phyloP scores from a whole-genome alignment of 2,329 filamentous ascomycete species.

The Colletotrichum liriopes region DNA sequence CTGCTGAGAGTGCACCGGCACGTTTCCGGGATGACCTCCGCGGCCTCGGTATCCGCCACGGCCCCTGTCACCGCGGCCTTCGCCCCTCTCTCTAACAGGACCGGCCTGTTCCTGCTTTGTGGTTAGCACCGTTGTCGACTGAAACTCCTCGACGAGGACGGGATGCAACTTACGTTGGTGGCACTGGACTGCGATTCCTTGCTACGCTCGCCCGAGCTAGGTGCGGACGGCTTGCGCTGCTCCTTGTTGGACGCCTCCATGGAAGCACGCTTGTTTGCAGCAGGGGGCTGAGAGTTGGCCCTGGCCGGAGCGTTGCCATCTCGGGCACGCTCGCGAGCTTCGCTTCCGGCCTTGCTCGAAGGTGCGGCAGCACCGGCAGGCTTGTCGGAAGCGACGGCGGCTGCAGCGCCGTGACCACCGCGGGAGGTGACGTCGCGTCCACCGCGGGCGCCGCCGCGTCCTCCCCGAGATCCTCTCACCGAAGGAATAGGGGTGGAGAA shows the following conservation, averaged over 20 bases:
- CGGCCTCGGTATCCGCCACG: constrained; percentile 64
- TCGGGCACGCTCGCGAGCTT: constrained; percentile 54
- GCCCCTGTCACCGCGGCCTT: constrained; percentile 58
- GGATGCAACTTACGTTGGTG: constrained; percentile 22
- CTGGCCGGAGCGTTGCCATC: constrained; percentile 56
- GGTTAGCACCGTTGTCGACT: constrained; percentile 45
- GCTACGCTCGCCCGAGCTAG: constrained; percentile 43
- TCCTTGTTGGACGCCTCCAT: constrained; percentile 61
- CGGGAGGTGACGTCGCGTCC: constrained; percentile 55
- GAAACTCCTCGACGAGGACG: too few relatives aligned
- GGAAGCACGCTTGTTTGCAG: constrained; percentile 61
- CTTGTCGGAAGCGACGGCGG: constrained; percentile 56
- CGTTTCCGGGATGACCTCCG: constrained; percentile 57
- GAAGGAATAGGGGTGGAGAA: constrained; percentile 87
- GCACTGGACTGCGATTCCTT: constrained; percentile 53
- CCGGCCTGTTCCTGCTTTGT: constrained; percentile 48
- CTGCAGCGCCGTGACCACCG: constrained; percentile 47
- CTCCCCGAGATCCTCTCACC: constrained; percentile 63
- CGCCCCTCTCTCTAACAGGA: constrained; percentile 46
- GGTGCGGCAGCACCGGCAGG: constrained; percentile 47
- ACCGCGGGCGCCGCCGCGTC: constrained; percentile 64
- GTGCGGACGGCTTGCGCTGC: constrained; percentile 61
- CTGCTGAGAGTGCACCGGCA: constrained; percentile 54
- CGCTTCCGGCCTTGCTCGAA: constrained; percentile 53
- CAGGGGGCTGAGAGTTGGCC: constrained; percentile 54